These are phyloP conservation scores for Ceratocystis ficicola DNA, from an alignment of 2,329 filamentous ascomycete species.

Conservation along the genomic window DNA sequence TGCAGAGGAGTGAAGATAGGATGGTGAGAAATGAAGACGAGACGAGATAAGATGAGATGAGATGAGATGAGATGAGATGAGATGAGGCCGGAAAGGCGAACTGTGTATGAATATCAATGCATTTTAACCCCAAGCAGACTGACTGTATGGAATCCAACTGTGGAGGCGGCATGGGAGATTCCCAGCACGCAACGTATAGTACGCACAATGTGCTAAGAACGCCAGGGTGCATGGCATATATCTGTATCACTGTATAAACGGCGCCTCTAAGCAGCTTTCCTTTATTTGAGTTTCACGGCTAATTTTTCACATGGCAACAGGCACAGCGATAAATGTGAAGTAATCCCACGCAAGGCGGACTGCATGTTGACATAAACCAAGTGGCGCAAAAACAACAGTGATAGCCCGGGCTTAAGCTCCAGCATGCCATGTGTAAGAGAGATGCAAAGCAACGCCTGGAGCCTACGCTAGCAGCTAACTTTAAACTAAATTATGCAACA, in stretches of 20 bases:
- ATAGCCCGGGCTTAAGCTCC: too few relatives aligned
- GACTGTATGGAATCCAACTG: too few relatives aligned
- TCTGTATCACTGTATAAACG: background rate
- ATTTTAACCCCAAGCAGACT: background rate
- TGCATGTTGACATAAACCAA: background rate
- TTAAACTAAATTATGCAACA: too few relatives aligned
- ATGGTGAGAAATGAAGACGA: background rate
- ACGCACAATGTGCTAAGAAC: background rate
- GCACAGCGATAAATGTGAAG: background rate
- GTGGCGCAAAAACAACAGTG: too few relatives aligned
- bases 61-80: background rate
- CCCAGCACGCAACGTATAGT: too few relatives aligned
- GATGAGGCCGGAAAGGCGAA: background rate
- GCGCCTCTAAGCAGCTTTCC: background rate
- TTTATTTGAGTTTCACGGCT: background rate
- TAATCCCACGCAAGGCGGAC: background rate
- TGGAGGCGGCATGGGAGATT: too few relatives aligned
- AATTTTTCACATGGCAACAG: background rate
- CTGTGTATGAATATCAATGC: background rate
- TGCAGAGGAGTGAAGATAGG: background rate
- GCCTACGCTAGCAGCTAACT: too few relatives aligned
- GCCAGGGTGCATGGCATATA: background rate
- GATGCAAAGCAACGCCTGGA: too few relatives aligned
- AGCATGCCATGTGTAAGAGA: too few relatives aligned
- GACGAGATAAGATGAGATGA: background rate